phyloP scores from a whole-genome alignment of 768 basidiomycete species.

The Pleurotus sapidus region DNA sequence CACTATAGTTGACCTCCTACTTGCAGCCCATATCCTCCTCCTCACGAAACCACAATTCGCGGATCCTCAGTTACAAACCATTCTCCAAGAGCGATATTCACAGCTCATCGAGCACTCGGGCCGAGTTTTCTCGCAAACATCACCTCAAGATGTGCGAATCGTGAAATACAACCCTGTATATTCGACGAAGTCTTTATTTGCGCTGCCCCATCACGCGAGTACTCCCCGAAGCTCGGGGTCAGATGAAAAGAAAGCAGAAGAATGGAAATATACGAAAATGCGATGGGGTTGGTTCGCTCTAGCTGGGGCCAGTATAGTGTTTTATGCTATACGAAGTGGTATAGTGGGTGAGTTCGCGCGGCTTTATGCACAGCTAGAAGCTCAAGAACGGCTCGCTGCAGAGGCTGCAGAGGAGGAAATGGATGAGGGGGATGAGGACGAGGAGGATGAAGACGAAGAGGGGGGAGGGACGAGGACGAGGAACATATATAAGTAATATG shows the following conservation, averaged over 20 bases:
- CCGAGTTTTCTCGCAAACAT: conserved; percentile 35
- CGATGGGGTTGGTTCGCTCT: conserved; percentile 54
- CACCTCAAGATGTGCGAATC: conserved; percentile 17
- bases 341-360: background rate
- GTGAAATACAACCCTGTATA: conserved; percentile 14
- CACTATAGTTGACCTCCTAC: conserved; percentile 58
- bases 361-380: background rate
- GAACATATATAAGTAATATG: background rate
- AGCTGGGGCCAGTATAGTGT: conserved; percentile 38
- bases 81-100: conserved; percentile 56
- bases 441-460: background rate
- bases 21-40: conserved; percentile 69
- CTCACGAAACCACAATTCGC: conserved; percentile 58
- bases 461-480: background rate
- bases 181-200: conserved; percentile 38
- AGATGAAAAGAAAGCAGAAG: conserved; percentile 25
- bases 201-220: conserved; percentile 17
- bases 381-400: background rate
- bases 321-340: conserved; percentile 25
- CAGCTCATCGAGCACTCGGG: conserved; percentile 56
- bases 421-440: background rate
- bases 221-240: conserved; percentile 10
- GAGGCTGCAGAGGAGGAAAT: background rate
- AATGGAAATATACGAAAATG: conserved; percentile 47
- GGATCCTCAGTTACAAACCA: conserved; percentile 52